phyloP scores from a whole-genome alignment of 352 stramenopile genomes.

The Globisporangium barbulae region DNA sequence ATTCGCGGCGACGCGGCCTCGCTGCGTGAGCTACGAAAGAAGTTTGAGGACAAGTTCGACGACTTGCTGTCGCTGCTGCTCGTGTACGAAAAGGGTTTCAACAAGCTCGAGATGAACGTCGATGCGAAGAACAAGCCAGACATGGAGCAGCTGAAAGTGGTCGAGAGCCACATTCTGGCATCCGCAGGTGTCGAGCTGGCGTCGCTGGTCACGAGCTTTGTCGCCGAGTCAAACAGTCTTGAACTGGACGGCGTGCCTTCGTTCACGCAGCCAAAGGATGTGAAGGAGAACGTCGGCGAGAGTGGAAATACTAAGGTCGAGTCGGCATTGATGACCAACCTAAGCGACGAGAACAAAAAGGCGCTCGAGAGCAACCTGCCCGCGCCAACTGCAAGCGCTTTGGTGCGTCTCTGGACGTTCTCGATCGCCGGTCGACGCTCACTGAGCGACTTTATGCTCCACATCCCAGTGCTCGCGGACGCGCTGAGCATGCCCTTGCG shows the following conservation, averaged over 20 bases:
- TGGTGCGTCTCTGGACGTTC: slow-evolving; percentile 72
- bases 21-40: slow-evolving; percentile 60
- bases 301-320: background rate
- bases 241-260: slow-evolving; percentile 48
- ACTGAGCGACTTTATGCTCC: slow-evolving; percentile 55
- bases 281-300: background rate
- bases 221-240: slow-evolving; percentile 58
- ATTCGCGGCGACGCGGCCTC: slow-evolving; percentile 71
- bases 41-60: slow-evolving; percentile 79
- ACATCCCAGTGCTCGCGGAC: slow-evolving; percentile 53
- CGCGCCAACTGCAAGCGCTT: slow-evolving; percentile 37
- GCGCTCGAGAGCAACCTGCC: slow-evolving; percentile 54
- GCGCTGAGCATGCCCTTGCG: slow-evolving; percentile 71
- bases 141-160: slow-evolving; percentile 44
- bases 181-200: slow-evolving; percentile 50
- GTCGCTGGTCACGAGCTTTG: slow-evolving; percentile 58
- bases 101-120: slow-evolving; percentile 64
- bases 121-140: slow-evolving; percentile 37
- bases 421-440: slow-evolving; percentile 53
- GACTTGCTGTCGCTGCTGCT: slow-evolving; percentile 44
- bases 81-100: slow-evolving; percentile 61
- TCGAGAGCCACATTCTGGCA: slow-evolving; percentile 55
- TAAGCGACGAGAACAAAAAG: slow-evolving; percentile 69
- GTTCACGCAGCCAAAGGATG: slow-evolving; percentile 18
- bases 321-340: slow-evolving; percentile 20